Evolutionary conservation across 768 basidiomycete genomes (phyloP).

Genomic region (Mycena alexandri): DNA sequence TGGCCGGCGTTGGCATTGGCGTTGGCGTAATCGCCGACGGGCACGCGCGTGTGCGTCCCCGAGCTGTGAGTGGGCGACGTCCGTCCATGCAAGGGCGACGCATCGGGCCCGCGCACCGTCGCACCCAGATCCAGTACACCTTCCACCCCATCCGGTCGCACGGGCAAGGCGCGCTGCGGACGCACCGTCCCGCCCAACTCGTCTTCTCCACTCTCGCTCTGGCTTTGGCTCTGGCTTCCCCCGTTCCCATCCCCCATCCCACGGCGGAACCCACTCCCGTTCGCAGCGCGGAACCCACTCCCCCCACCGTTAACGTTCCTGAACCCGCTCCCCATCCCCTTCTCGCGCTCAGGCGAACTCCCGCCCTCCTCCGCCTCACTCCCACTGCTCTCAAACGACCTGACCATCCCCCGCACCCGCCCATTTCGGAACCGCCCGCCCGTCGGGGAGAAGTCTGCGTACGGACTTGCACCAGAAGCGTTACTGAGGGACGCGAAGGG

Average conservation of each 20-base stretch:
- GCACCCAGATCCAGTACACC: constrained; percentile 25
- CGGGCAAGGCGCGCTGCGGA: constrained; percentile 24
- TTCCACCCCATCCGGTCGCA: constrained; percentile 18
- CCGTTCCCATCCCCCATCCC: constrained; percentile 2
- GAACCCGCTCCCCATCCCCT: constrained; percentile 15
- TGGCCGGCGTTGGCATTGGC: background rate
- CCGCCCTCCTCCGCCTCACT: constrained; percentile 28
- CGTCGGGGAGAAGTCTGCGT: background rate
- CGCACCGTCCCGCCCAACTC: constrained; percentile 21
- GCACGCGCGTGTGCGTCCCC: too few species aligned
- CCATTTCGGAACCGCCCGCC: constrained; percentile 31
- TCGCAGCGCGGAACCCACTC: background rate
- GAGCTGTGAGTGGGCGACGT: too few species aligned
- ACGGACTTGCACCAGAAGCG: background rate
- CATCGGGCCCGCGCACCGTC: constrained; percentile 14
- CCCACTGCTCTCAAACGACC: constrained; percentile 38
- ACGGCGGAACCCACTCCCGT: constrained; percentile 21
- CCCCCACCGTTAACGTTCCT: background rate
- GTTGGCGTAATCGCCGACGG: background rate
- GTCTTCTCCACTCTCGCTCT: background rate
- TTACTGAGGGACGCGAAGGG: constrained; percentile 7
- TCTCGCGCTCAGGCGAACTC: constrained; percentile 25
- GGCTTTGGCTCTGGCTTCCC: background rate
- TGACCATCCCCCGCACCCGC: constrained; percentile 37
- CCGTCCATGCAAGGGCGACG: background rate